Evolutionary conservation across 805 yeast genomes (phyloP).

Genomic region (Jamesozyma lodderae): DNA sequence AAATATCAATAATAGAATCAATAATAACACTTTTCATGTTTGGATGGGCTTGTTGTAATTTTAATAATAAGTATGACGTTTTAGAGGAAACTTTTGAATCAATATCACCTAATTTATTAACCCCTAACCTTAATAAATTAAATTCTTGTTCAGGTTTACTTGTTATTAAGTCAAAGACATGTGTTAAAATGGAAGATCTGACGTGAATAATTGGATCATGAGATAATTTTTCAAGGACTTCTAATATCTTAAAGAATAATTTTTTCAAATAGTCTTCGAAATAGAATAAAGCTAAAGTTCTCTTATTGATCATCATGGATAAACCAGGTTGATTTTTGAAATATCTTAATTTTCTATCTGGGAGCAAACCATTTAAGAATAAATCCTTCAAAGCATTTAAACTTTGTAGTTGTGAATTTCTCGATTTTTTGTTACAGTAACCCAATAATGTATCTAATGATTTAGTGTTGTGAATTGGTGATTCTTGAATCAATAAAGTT

Average conservation of each 20-base stretch:
- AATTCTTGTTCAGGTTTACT: constrained; percentile 96
- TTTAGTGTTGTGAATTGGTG: constrained; percentile 82
- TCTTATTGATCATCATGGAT: constrained; percentile 37
- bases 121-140: constrained; percentile 77
- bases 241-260: constrained; percentile 64
- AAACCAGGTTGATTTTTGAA: constrained; percentile 69
- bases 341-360: constrained; percentile 71
- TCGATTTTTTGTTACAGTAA: constrained; percentile 81
- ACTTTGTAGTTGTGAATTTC: constrained; percentile 88
- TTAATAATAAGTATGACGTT: constrained; percentile 70
- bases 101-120: constrained; percentile 87
- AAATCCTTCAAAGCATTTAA: constrained; percentile 85
- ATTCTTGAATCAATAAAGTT: constrained; percentile 86
- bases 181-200: constrained; percentile 64
- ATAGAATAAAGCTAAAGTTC: constrained; percentile 61
- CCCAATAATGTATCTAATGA: constrained; percentile 70
- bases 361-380: constrained; percentile 70
- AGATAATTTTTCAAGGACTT: constrained; percentile 67
- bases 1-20: constrained; percentile 70
- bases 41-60: constrained; percentile 85
- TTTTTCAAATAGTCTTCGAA: constrained; percentile 86
- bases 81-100: constrained; percentile 87
- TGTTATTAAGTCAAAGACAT: constrained; percentile 69
- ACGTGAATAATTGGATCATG: constrained; percentile 89
- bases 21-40: constrained; percentile 83